Percentiles rank a stretch among this genome's conserved stretches.
Evolutionary conservation across 2,329 filamentous ascomycete species (phyloP).

Genomic region (Colletotrichum spaethianum): DNA sequence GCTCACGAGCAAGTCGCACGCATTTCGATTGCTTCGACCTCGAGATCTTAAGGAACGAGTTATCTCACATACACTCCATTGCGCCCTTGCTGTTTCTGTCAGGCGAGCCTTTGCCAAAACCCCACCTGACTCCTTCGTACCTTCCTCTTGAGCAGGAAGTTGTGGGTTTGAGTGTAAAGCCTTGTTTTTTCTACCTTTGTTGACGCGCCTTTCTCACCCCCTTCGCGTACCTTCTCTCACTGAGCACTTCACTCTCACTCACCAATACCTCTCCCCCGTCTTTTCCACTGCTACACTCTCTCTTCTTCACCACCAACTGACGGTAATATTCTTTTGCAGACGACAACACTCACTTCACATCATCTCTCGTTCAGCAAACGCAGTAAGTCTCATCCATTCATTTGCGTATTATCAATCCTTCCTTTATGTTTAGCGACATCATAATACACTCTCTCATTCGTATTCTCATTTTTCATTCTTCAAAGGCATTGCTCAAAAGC

Average conservation of each 20-base stretch:
- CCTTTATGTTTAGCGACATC: background rate
- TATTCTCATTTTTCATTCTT: background rate
- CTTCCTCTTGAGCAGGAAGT: slow-evolving; percentile 14
- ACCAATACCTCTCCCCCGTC: slow-evolving; percentile 1
- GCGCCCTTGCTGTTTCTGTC: background rate
- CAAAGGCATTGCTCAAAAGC: background rate
- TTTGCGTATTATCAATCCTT: background rate
- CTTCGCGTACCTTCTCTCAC: slow-evolving; percentile 8
- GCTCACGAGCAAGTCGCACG: background rate
- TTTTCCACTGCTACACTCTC: background rate
- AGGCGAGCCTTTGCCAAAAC: background rate
- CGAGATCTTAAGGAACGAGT: background rate
- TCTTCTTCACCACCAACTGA: slow-evolving; percentile 3
- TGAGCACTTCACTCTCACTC: background rate
- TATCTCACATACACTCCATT: background rate
- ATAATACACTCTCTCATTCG: background rate
- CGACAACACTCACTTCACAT: background rate
- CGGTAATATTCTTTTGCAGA: slow-evolving; percentile 6
- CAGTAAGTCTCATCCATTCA: slow-evolving; percentile 16
- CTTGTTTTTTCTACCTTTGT: slow-evolving; percentile 10
- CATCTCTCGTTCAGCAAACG: slow-evolving; percentile 1
- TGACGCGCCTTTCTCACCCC: slow-evolving; percentile 11
- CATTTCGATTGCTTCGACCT: background rate
- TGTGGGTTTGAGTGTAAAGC: background rate
- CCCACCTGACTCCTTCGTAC: background rate